phyloP scores from a whole-genome alignment of 805 yeast species.

The Brettanomyces naardenensis region DNA sequence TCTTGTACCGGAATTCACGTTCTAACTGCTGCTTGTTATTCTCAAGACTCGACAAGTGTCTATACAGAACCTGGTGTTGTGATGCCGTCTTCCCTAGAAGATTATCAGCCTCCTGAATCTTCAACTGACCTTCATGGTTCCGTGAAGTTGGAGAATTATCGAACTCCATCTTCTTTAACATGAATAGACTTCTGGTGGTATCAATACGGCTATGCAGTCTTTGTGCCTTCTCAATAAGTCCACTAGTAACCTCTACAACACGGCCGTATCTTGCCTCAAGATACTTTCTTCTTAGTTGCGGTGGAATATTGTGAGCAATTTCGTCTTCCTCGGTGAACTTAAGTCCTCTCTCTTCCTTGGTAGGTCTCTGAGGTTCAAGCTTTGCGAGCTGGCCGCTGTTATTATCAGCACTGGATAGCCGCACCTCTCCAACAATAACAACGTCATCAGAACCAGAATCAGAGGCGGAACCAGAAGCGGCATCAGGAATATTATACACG shows the following conservation, averaged over 20 bases:
- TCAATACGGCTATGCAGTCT: neutral
- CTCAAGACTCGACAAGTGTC: neutral
- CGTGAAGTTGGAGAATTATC: no score
- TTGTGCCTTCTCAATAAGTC: neutral
- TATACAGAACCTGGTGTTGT: no score
- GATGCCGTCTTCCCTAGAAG: no score
- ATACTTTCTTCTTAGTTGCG: neutral
- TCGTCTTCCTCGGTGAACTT: neutral
- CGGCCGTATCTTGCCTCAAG: neutral
- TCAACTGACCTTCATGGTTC: neutral
- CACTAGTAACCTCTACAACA: neutral
- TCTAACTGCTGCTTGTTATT: neutral
- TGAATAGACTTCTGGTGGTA: no score
- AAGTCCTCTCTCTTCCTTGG: neutral
- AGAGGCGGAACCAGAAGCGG: no score
- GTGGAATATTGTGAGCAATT: neutral
- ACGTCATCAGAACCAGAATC: conserved; percentile 4
- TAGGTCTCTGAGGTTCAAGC: neutral
- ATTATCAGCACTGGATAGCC: neutral
- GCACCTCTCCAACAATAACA: conserved; percentile 4
- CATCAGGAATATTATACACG: no score
- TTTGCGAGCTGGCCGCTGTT: neutral
- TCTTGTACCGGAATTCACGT: conserved; percentile 1
- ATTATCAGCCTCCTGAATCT: neutral
- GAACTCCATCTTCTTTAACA: no score